A percentile compares a stretch with the other conserved stretches of the same genome.
Evolutionary conservation across 129 eudicot species (phyloP).

Genomic region (Lactuca saligna): DNA sequence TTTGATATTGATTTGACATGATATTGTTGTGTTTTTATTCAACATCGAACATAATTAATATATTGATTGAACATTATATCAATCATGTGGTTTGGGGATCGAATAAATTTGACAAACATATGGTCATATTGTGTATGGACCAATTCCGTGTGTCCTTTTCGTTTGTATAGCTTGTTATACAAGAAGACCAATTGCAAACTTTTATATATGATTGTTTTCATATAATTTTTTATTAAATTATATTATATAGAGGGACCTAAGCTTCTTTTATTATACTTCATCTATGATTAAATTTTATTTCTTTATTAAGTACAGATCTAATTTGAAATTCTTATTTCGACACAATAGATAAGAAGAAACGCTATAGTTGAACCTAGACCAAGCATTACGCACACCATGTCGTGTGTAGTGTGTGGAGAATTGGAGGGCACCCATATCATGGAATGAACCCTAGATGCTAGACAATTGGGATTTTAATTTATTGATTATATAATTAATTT

Average conservation of each 20-base stretch:
- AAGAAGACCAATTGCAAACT: constrained; percentile 21
- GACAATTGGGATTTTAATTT: constrained; percentile 22
- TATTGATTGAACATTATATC: constrained; percentile 1
- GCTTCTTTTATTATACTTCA: too few relatives aligned
- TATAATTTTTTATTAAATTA: too few relatives aligned
- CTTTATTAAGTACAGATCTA: too few relatives aligned
- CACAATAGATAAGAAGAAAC: constrained; percentile 29
- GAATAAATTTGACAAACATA: constrained; percentile 21
- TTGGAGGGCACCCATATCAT: constrained; percentile 27
- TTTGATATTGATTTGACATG: not conserved
- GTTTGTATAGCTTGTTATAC: constrained; percentile 22
- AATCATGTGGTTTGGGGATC: not conserved
- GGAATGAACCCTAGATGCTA: constrained; percentile 33
- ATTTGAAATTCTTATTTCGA: too few relatives aligned
- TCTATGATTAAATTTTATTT: too few relatives aligned
- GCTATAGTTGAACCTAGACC: constrained; percentile 33
- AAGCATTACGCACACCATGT: constrained; percentile 18
- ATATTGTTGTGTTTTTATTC: not conserved
- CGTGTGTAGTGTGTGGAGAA: constrained; percentile 26
- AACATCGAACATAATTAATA: not conserved
- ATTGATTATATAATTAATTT: not conserved
- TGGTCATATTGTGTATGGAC: constrained; percentile 16
- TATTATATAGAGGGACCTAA: too few relatives aligned
- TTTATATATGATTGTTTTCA: too few relatives aligned
- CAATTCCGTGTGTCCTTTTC: constrained; percentile 16